Evolutionary conservation across 768 basidiomycete species (phyloP), one percentile per base, ranked within the genome.

Genomic region (Brasilioporus rufonigricans): DNA sequence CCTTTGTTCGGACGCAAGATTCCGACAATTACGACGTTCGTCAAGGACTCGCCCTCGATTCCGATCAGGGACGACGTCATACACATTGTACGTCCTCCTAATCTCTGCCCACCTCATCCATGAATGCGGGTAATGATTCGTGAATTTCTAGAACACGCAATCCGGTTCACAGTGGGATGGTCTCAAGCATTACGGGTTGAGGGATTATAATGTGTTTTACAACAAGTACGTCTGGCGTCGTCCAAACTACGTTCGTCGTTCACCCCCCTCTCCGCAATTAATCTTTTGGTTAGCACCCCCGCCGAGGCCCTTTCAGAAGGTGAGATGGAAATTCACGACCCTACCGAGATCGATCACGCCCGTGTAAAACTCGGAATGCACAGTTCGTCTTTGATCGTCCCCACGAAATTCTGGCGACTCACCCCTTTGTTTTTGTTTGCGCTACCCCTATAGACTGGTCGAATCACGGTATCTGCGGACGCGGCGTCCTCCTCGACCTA

Each of bases 111-210:
- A n/a, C n/a, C n/a, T n/a, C n/a, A n/a, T n/a, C 18, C 11, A 6
- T 24, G 26, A 16, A 26, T 24, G 38, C 19, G 13, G 29, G 26
- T 18, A 27, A 5, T 14, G 33, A 23, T 26, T 8, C 0, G n/a
- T n/a, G n/a, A n/a, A n/a, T 32, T 14, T 7, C 24, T 39, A 87
- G 85, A 87, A 88, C 58, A 85, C 85, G 0, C 86, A 87, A 70
- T 85, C 84, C 0, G 84, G 85, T 10, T 77, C 83, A 5, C 85
- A 88, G 60, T 86, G 85, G 85, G 86, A 87, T 59, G 84, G 85
- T 9, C 52, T 86, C 64, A 75, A 79, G 55, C 84, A 87, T 59
- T 83, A 76, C 61, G 83, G 83, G 3, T 55, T 86, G 39, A 45
- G 67, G 0, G 76, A 80, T 16, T 78, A 85, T 57, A 74, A 73